Percentiles rank a stretch among this genome's conserved stretches.
phyloP scores from a whole-genome alignment of 805 yeast genomes.

The Cyberlindnera veronae region DNA sequence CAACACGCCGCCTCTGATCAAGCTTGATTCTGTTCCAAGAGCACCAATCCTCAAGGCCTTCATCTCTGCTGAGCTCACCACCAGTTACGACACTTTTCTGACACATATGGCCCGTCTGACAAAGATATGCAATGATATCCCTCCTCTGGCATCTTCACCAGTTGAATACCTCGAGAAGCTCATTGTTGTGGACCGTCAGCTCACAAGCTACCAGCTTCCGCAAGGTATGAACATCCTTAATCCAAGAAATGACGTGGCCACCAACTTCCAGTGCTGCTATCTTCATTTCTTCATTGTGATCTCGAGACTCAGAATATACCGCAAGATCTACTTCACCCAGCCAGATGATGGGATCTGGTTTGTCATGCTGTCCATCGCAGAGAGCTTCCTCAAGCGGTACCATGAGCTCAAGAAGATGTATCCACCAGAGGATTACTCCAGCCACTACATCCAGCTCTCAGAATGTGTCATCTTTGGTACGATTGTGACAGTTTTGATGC shows the following conservation, averaged over 20 bases:
- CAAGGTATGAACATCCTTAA: slow-evolving; percentile 11
- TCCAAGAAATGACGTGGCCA: slow-evolving; percentile 15
- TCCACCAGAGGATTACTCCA: slow-evolving; percentile 14
- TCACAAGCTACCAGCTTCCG: slow-evolving; percentile 19
- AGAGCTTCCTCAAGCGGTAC: slow-evolving; percentile 21
- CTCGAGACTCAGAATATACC: slow-evolving; percentile 18
- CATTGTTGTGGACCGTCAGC: slow-evolving; percentile 21
- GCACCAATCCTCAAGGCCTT: slow-evolving; percentile 24
- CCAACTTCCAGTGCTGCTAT: slow-evolving; percentile 20
- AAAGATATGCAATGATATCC: slow-evolving; percentile 20
- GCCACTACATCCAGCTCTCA: slow-evolving; percentile 14
- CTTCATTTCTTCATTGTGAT: slow-evolving; percentile 15
- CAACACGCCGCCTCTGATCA: slow-evolving; percentile 17
- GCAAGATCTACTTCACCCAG: slow-evolving; percentile 14
- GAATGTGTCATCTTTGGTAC: slow-evolving; percentile 15
- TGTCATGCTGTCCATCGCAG: slow-evolving; percentile 22
- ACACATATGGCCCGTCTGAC: slow-evolving; percentile 23
- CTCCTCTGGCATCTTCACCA: slow-evolving; percentile 11
- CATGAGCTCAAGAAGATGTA: slow-evolving; percentile 15
- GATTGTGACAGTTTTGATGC: slow-evolving; percentile 12
- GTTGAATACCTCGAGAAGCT: slow-evolving; percentile 19
- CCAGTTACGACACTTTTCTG: slow-evolving; percentile 16
- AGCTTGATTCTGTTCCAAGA: slow-evolving; percentile 13
- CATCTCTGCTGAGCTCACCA: slow-evolving; percentile 20
- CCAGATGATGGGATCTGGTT: slow-evolving; percentile 21